phyloP scores from a whole-genome alignment of 148 eudicot species.

The Chenopodium formosanum region DNA sequence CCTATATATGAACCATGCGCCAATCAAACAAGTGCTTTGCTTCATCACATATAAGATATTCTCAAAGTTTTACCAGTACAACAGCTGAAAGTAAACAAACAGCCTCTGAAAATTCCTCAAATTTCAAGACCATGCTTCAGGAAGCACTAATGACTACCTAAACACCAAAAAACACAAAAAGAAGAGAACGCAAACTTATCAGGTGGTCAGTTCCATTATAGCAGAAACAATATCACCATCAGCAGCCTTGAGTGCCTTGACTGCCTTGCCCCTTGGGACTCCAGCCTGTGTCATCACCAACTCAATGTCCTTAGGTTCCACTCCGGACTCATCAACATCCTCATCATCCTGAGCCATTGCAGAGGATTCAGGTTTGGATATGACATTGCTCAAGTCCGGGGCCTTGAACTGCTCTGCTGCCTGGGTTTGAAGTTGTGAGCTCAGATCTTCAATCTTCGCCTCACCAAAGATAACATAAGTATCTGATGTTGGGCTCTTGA shows the following conservation, averaged over 20 bases:
- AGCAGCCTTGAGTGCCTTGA: conserved; percentile 70
- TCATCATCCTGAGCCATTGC: conserved; percentile 64
- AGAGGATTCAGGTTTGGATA: conserved; percentile 61
- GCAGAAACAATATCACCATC: conserved; percentile 83
- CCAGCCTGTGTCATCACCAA: conserved; percentile 89
- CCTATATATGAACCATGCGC: background rate
- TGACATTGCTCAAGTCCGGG: conserved; percentile 61
- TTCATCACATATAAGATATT: conserved; percentile 14
- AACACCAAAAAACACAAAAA: conserved; percentile 20
- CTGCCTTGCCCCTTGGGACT: conserved; percentile 65
- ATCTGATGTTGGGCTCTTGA: conserved; percentile 87
- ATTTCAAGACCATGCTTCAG: conserved; percentile 19
- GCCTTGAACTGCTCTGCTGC: conserved; percentile 95
- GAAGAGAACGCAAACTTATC: conserved; percentile 10
- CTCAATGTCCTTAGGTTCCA: conserved; percentile 77
- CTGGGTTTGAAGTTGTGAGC: conserved; percentile 83
- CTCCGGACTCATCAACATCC: conserved; percentile 72
- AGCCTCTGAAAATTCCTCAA: conserved; percentile 14
- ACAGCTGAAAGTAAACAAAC: conserved; percentile 18
- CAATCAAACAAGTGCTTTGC: conserved; percentile 21
- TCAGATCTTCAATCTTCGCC: conserved; percentile 94
- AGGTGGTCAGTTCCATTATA: conserved; percentile 83
- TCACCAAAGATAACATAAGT: conserved; percentile 82
- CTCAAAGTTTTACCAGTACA: conserved; percentile 19
- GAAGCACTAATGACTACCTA: conserved; percentile 23